Percentiles rank a stretch among this genome's conserved stretches.
Conservation (phyloP, 441 rosid genomes). For the Croton laevigatus region DNA sequence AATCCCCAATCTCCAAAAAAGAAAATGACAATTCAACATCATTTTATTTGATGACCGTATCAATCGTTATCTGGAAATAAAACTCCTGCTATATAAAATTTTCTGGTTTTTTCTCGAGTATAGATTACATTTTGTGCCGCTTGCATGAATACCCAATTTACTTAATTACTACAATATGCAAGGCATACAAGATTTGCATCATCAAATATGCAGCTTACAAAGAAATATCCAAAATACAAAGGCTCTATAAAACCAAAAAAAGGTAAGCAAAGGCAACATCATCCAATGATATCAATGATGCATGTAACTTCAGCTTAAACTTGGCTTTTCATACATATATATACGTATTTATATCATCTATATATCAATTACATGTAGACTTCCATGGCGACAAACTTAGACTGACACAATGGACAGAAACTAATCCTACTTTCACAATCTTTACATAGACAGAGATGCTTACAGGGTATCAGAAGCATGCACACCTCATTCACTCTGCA, state of each 20-base stretch:
- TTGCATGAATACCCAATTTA: neutral
- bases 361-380: constrained; percentile 54
- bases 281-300: constrained; percentile 16
- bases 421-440: constrained; percentile 82
- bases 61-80: neutral
- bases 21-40: no score
- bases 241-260: neutral
- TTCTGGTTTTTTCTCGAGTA: neutral
- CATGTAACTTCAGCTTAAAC: constrained; percentile 19
- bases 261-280: neutral
- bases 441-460: constrained; percentile 94
- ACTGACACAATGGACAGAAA: constrained; percentile 79
- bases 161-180: neutral
- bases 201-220: neutral
- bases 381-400: constrained; percentile 71
- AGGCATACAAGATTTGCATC: neutral
- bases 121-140: neutral
- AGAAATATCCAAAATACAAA: neutral
- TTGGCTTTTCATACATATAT: constrained; percentile 21
- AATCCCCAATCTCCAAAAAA: no score
- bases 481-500: constrained; percentile 66
- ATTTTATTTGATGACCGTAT: no score
- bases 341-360: neutral
- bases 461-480: constrained; percentile 91
- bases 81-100: neutral